Evolutionary conservation across 768 basidiomycete species (phyloP), one percentile per base, ranked within the genome.

Genomic region (Agrocybe chaxingu): DNA sequence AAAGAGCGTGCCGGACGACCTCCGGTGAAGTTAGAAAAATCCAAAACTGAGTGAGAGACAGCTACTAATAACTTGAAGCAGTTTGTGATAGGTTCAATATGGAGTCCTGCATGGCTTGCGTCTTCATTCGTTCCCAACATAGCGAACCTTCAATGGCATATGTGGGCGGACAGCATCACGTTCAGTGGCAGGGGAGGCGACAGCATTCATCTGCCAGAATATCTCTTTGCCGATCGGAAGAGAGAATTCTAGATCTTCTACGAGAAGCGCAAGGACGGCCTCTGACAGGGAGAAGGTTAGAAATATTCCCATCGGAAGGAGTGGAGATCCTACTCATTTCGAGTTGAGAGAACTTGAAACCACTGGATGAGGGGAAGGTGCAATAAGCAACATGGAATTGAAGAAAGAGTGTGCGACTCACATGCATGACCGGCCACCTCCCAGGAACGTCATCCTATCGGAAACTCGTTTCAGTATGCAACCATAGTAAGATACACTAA

Each of bases 291-390:
- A 36, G 18, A 40, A 11, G 35, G 41, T 32, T n/a, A 38, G 39
- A 30, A 24, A 18, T n/a, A 32, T 12, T 42, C 12, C 1, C 18
- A 16, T 18, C 12, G 13, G 32, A 41, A n/a, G 31, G 19, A 19
- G 43, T 40, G 10, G n/a, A 33, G 11, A 48, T 42, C 73, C 18
- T 57, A 79, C 78, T 79, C 66, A 78, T 77, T 57, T 79, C 78
- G 6, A 80, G 64, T 52, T 79, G 73, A 1, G 77, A 72, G 63
- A 81, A 79, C 56, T 79, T 78, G 66, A 79, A 78, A 0, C 77
- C 79, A 30, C 75, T 76, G 42, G 5, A 71, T 68, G 29, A 84
- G 70, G 0, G 81, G 77, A 3, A 84, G 61, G 11, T 19, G 6
- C 2, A 19, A 42, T 30, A 10, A 24, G 31, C 42, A 42, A n/a